These are phyloP conservation scores for Silene conica DNA, from an alignment of 148 eudicot genomes.

Conservation along the genomic window DNA sequence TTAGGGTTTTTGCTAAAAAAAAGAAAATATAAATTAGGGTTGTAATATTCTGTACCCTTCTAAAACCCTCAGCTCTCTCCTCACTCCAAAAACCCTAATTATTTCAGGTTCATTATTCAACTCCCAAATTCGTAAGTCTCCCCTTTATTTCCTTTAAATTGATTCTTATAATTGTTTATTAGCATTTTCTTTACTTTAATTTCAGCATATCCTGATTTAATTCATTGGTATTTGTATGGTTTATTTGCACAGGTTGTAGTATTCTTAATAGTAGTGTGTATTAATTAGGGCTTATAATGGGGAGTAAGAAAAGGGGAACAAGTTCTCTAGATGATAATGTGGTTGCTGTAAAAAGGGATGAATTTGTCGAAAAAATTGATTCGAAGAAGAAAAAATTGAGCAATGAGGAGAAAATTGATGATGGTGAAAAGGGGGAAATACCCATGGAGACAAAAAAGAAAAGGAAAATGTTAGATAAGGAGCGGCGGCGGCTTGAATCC, in stretches of 20 bases:
- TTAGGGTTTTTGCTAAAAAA: too few species aligned
- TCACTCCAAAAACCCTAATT: too few species aligned
- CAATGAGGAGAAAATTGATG: slow-evolving; percentile 35
- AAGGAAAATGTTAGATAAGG: slow-evolving; percentile 64
- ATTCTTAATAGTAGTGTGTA: too few species aligned
- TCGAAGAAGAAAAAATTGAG: slow-evolving; percentile 42
- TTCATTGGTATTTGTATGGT: too few species aligned
- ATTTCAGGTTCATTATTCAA: too few species aligned
- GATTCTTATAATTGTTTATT: not conserved
- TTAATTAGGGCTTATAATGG: slow-evolving; percentile 26
- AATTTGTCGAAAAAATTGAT: slow-evolving; percentile 22
- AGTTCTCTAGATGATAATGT: slow-evolving; percentile 24
- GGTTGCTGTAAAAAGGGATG: slow-evolving; percentile 10
- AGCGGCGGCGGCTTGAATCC: slow-evolving; percentile 30
- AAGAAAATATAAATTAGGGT: too few species aligned
- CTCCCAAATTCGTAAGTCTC: not conserved
- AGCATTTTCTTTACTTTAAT: not conserved
- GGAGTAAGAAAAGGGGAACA: slow-evolving; percentile 47
- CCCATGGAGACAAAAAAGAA: slow-evolving; percentile 80
- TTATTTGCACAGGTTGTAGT: too few species aligned
- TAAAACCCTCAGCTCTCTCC: too few species aligned
- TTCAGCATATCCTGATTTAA: too few species aligned
- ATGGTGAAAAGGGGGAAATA: slow-evolving; percentile 19
- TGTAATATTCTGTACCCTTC: too few species aligned
- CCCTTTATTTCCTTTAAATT: not conserved